Evolutionary conservation across 495 filamentous ascomycete species (phyloP), one percentile per base, ranked within the genome.

Genomic region (Lasiosphaeria ovina): DNA sequence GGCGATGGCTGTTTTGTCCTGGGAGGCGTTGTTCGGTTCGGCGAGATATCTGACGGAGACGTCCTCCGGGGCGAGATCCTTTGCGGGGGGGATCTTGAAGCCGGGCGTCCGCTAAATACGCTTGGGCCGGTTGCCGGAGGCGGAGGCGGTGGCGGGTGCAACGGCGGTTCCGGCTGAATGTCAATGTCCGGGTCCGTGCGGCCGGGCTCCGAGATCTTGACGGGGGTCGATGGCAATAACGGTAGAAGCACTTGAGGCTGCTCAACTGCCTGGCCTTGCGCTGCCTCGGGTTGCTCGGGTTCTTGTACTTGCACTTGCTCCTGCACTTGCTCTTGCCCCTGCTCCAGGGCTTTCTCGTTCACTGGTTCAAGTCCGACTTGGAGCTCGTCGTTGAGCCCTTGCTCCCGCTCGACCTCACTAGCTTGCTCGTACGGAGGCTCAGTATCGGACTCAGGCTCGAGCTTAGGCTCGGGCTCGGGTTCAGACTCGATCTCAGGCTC

Each of bases 81-180:
- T 54, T 69, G 65, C 33, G 63, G 69, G 56, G 66, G 68, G 51
- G 65, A 63, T 54, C 59, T 64, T 8, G 69, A 65, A 6, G 57
- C 53, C 44, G 69, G 58, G 11, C 64, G 51, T 9, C 54, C 53
- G 6, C 56, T 56, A 5, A 58, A 52, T 9, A 47, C 61, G 35
- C 48, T 61, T 11, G 61, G 36, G 2, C 53, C 57, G 11, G 64
- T 44, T 24, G 24, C 2, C 24, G 24, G 24, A 5, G 66, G 68
- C 32, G 67, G 62, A 4, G 51, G 55, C 9, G 68, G 65, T 3
- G 70, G 61, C 31, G 70, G 66, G 33, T 66, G 58, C 35, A 60
- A 51, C 8, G 68, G 66, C 4, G 62, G 35, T 56, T 71, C 66
- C 42, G 68, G 61, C 35, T 35, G 52, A 32, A 42, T 51, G 8